Percentiles rank a stretch among this genome's conserved stretches.
These are phyloP conservation scores for Whalleya microplaca DNA, from an alignment of 2,329 filamentous ascomycete genomes.

Conservation along the genomic window DNA sequence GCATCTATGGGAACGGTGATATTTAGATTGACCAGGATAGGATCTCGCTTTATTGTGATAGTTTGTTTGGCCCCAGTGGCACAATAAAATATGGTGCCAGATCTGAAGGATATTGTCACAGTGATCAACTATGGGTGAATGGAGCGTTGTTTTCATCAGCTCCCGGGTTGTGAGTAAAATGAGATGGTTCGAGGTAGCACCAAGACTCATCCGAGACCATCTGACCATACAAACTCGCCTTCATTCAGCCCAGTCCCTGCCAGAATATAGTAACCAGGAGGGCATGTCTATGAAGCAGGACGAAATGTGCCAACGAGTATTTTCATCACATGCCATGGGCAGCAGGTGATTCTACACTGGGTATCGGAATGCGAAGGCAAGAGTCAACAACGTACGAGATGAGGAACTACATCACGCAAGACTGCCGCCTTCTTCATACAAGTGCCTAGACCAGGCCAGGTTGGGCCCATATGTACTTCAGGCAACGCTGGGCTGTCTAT, in stretches of 20 bases:
- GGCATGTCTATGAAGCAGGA: neutral
- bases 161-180: neutral
- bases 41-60: neutral
- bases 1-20: slow-evolving; percentile 9
- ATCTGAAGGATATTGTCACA: neutral
- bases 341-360: neutral
- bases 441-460: neutral
- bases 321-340: neutral
- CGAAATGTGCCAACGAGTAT: neutral
- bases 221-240: too few relatives aligned
- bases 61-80: neutral
- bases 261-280: neutral
- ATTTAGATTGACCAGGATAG: neutral
- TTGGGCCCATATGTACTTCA: neutral
- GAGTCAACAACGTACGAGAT: neutral
- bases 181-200: too few relatives aligned
- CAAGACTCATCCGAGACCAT: too few relatives aligned
- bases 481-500: too few relatives aligned
- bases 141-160: neutral
- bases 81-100: neutral
- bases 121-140: neutral
- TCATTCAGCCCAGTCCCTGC: neutral
- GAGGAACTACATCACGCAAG: neutral
- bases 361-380: neutral
- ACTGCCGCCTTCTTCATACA: neutral